Evolutionary conservation across 2,329 filamentous ascomycete species (phyloP).

Genomic region (Kalmusia sp.): DNA sequence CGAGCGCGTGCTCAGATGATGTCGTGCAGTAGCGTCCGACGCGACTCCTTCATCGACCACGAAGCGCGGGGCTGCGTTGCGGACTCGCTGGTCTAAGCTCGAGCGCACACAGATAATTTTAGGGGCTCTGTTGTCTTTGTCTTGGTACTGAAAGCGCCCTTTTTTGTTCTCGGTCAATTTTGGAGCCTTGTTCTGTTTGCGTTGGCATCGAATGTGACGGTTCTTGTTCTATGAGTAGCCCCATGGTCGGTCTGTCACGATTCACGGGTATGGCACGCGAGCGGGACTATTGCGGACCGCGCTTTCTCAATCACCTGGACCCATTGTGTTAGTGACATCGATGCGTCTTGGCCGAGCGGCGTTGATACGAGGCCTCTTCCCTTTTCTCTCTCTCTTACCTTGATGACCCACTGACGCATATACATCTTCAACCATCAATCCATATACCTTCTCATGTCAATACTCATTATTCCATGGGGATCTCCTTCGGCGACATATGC

Average conservation of each 20-base stretch:
- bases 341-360: not conserved
- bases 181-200: too few species aligned
- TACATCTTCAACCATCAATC: not conserved
- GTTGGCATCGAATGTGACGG: not conserved
- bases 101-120: not conserved
- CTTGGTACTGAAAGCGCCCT: too few species aligned
- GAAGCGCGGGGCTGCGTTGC: not conserved
- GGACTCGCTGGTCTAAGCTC: too few species aligned
- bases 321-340: not conserved
- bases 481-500: conserved; percentile 75
- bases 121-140: too few species aligned
- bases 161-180: too few species aligned
- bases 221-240: too few species aligned
- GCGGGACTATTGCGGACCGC: too few species aligned
- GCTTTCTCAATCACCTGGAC: not conserved
- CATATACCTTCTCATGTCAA: not conserved
- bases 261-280: too few species aligned
- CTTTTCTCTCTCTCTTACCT: too few species aligned
- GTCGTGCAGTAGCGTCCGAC: conserved; percentile 33
- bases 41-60: conserved; percentile 13
- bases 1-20: conserved; percentile 35
- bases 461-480: conserved; percentile 58
- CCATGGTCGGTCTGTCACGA: too few species aligned
- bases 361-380: not conserved
- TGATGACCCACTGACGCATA: not conserved